These are phyloP conservation scores for Eucalyptus guilfoylei DNA, from an alignment of 345 rosid species.

Conservation along the genomic window DNA sequence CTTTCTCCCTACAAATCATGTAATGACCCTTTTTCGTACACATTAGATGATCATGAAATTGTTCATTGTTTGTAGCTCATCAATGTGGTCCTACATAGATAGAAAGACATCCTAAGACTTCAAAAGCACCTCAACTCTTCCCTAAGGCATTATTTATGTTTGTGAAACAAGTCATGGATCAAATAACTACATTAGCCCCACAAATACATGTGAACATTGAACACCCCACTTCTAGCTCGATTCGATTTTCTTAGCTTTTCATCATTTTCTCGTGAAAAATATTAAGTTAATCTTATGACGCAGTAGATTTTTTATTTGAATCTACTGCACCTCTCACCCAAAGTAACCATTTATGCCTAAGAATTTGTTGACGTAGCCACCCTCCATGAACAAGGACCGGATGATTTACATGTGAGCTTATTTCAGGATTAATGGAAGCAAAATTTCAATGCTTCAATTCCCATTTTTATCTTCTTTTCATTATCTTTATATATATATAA, in stretches of 20 bases:
- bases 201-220: neutral
- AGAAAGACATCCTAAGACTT: neutral
- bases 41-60: neutral
- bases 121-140: neutral
- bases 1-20: neutral
- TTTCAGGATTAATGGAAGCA: neutral
- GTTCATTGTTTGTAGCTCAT: neutral
- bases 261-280: neutral
- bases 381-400: neutral
- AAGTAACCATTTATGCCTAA: neutral
- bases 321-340: neutral
- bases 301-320: fast-evolving
- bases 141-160: neutral
- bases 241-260: neutral
- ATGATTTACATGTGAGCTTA: neutral
- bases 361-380: fast-evolving
- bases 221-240: neutral
- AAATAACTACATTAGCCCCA: neutral
- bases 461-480: neutral
- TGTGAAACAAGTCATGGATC: neutral
- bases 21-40: neutral
- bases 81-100: neutral
- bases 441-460: neutral
- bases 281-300: fast-evolving
- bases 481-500: neutral